phyloP scores from a whole-genome alignment of 495 filamentous ascomycete genomes.

The Trichoderma asperelloides region DNA sequence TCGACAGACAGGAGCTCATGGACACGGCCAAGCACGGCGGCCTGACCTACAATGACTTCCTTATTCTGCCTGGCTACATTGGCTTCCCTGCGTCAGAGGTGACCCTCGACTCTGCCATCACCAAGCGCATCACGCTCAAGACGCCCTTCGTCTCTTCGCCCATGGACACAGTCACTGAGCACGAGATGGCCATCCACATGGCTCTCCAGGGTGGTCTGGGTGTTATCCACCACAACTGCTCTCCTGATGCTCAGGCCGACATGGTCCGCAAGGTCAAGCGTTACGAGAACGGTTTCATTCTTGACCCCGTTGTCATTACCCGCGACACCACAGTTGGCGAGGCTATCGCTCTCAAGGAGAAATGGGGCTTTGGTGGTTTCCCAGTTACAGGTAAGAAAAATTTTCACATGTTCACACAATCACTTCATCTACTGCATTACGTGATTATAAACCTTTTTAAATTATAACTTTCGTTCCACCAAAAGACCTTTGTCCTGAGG shows the following conservation, averaged over 20 bases:
- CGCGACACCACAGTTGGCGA: slow-evolving; percentile 83
- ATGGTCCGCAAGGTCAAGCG: slow-evolving; percentile 99
- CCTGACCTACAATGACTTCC: slow-evolving; percentile 67
- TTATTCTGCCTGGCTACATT: slow-evolving; percentile 51
- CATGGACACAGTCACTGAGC: slow-evolving; percentile 99
- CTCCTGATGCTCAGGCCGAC: slow-evolving; percentile 86
- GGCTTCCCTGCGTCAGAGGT: slow-evolving; percentile 88
- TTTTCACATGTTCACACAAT: slow-evolving; percentile 19
- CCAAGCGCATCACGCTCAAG: slow-evolving; percentile 88
- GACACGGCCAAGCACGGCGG: slow-evolving; percentile 84
- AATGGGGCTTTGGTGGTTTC: slow-evolving; percentile 98
- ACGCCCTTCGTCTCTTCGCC: slow-evolving; percentile 92
- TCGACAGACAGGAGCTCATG: slow-evolving; percentile 71
- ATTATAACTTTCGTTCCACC: slow-evolving; percentile 99
- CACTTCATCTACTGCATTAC: slow-evolving; percentile 23
- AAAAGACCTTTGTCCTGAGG: slow-evolving; percentile 79
- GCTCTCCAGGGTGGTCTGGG: slow-evolving; percentile 91
- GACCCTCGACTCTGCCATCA: slow-evolving; percentile 78
- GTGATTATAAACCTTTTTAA: slow-evolving; percentile 64
- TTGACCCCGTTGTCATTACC: slow-evolving; percentile 88
- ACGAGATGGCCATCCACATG: slow-evolving; percentile 99
- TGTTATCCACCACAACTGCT: slow-evolving; percentile 99
- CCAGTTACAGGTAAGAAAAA: slow-evolving; percentile 88
- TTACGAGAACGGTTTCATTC: slow-evolving; percentile 98
- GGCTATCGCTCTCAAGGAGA: slow-evolving; percentile 85